Evolutionary conservation across 495 filamentous ascomycete genomes (phyloP).

Genomic region (Talaromyces nanjingensis): DNA sequence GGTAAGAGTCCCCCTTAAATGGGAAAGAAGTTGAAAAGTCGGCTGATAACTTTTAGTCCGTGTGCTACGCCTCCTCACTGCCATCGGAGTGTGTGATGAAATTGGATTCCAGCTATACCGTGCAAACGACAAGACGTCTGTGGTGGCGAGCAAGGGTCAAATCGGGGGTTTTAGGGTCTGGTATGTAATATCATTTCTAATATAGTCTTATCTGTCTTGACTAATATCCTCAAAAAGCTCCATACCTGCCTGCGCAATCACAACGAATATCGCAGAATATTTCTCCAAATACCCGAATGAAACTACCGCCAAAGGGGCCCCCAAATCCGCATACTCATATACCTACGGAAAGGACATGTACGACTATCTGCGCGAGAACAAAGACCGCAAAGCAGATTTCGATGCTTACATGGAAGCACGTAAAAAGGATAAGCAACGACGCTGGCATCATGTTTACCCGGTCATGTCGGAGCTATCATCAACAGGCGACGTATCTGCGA

Average conservation of each 20-base stretch:
- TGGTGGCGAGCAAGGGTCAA: not conserved
- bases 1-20: not conserved
- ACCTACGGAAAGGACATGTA: not conserved
- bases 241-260: constrained; percentile 11
- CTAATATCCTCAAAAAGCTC: too few relatives aligned
- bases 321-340: not conserved
- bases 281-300: constrained; percentile 10
- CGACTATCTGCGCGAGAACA: not conserved
- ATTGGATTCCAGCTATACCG: not conserved
- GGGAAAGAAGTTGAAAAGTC: not conserved
- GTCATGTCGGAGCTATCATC: constrained; percentile 1
- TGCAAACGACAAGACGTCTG: not conserved
- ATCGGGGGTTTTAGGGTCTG: not conserved
- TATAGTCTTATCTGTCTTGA: too few relatives aligned
- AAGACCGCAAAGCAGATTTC: not conserved
- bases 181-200: too few relatives aligned
- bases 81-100: not conserved
- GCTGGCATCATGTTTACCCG: not conserved
- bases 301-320: not conserved
- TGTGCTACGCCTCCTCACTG: not conserved
- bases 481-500: not conserved
- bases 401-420: not conserved
- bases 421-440: not conserved
- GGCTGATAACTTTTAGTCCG: not conserved
- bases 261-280: constrained; percentile 9